Conservation (phyloP, 2,329 filamentous ascomycete species). For the Didymella glomerata region DNA sequence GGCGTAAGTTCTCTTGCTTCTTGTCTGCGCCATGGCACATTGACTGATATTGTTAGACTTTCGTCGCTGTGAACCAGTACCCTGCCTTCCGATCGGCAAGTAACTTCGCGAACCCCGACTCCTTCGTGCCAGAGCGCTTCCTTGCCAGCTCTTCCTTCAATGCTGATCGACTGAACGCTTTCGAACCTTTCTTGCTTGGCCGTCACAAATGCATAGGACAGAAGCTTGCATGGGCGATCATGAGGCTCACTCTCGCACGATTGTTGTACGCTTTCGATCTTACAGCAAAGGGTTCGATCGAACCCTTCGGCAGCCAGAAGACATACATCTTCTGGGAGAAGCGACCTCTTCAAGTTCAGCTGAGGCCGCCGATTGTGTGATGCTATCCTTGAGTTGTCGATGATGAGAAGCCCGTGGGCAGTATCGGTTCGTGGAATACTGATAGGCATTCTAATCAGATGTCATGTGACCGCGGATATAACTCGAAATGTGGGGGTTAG, state of each 20-base stretch:
- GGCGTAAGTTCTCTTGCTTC: neutral
- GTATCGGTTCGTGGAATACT: too few species aligned
- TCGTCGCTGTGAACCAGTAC: neutral
- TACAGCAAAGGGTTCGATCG: neutral
- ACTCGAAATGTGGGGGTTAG: too few species aligned
- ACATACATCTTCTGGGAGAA: neutral
- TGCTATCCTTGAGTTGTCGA: too few species aligned
- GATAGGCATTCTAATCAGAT: too few species aligned
- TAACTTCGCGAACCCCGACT: constrained; percentile 38
- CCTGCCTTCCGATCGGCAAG: constrained; percentile 2
- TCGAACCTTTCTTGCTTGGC: constrained; percentile 33
- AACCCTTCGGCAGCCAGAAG: neutral
- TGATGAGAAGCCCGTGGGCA: too few species aligned
- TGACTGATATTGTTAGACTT: neutral
- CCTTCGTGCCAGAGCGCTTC: constrained; percentile 48
- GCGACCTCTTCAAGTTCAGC: too few species aligned
- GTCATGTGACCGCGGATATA: too few species aligned
- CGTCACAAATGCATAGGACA: neutral
- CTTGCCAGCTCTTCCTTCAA: constrained; percentile 15
- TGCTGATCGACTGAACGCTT: constrained; percentile 27
- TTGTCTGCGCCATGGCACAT: neutral
- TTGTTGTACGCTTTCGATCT: neutral
- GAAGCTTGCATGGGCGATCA: constrained; percentile 43
- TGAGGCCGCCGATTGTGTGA: too few species aligned
- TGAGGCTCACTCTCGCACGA: constrained; percentile 51